Evolutionary conservation across 2,329 filamentous ascomycete genomes (phyloP).

Genomic region (Orbilia blumenaviensis): DNA sequence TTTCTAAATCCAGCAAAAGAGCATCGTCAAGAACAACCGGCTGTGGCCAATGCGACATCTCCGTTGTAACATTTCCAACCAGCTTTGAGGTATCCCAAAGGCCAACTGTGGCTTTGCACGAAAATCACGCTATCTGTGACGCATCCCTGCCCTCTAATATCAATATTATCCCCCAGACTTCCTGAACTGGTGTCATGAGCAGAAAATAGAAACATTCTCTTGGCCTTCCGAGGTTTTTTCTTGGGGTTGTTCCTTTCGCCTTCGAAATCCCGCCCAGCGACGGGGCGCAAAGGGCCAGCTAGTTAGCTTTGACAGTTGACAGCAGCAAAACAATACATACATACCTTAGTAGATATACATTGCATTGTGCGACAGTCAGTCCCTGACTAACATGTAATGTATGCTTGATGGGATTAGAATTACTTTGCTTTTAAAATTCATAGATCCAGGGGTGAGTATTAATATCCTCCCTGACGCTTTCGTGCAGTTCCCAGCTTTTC

Average conservation of each 20-base stretch:
- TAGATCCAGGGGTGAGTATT: neutral
- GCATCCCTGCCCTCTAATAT: slow-evolving; percentile 10
- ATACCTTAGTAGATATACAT: no score
- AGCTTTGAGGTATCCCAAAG: neutral
- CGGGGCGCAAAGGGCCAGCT: neutral
- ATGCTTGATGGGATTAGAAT: no score
- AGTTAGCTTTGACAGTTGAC: neutral
- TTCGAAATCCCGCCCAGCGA: slow-evolving; percentile 6
- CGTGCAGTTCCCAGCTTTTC: neutral
- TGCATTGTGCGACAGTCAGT: slow-evolving; percentile 14
- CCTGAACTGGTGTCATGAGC: slow-evolving; percentile 7
- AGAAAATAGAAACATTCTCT: slow-evolving; percentile 41
- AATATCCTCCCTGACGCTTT: slow-evolving; percentile 6
- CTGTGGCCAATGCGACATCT: slow-evolving; percentile 20
- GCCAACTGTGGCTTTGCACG: slow-evolving; percentile 32
- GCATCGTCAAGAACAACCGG: neutral
- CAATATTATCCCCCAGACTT: slow-evolving; percentile 11
- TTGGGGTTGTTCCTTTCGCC: neutral
- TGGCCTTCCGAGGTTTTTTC: neutral
- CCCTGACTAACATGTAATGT: no score
- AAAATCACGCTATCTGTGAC: slow-evolving; percentile 37
- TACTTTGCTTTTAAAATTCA: neutral
- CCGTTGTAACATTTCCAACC: neutral
- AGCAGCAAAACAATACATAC: neutral
- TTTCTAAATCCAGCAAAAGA: neutral